Base-by-base conservation (phyloP, 208 protist species). In the Novymonas esmeraldas region DNA sequence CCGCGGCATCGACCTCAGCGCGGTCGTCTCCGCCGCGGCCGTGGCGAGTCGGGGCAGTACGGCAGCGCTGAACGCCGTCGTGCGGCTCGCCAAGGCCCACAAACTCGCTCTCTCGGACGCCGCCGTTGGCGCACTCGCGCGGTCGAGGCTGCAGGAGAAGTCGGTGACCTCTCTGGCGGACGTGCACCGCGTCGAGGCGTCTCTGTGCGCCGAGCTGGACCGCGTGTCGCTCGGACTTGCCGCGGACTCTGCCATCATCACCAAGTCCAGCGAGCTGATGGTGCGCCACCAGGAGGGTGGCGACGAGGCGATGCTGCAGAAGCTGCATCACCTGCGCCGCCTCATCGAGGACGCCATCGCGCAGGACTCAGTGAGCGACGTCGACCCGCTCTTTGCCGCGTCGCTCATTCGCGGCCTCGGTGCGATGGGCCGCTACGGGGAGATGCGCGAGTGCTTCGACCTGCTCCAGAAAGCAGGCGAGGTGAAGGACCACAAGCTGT, bases 381-480 rank as follows among this genome's bases (percentile, higher is more conserved):
- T 96, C n/a, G 86, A 93, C 24, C 68, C 75, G 11, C 70, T 80
- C 14, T 93, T 84, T 63, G 33, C 79, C 9, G 51, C 88, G 2
- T 72, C 92, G 4, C 70, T 97, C 26, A 84, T 97, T 48, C 89
- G 88, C 50, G 93, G 93, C 18, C 94, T 85, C 61, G 93, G 93
- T 39, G 90, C 82, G 34, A 60, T 95, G 55, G 89, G 87, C 28
- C 70, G 78, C 9, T 90, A 92, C 52, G 88, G 89, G 6, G 81
- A 90, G 29, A 92, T 97, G 90, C 83, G 86, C 26, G 39, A 62
- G 24, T 84, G 68, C 55, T 97, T 94, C 54, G 81, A 89, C 48
- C 60, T 34, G 31, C 69, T 97, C 18, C 73, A 82, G 3, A 67
- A 79, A 0, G 68, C 72, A 0, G 84, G 81, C 18, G 63, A 65